Conservation (phyloP, 805 yeast genomes). For the Sugiyamaella smithiae region DNA sequence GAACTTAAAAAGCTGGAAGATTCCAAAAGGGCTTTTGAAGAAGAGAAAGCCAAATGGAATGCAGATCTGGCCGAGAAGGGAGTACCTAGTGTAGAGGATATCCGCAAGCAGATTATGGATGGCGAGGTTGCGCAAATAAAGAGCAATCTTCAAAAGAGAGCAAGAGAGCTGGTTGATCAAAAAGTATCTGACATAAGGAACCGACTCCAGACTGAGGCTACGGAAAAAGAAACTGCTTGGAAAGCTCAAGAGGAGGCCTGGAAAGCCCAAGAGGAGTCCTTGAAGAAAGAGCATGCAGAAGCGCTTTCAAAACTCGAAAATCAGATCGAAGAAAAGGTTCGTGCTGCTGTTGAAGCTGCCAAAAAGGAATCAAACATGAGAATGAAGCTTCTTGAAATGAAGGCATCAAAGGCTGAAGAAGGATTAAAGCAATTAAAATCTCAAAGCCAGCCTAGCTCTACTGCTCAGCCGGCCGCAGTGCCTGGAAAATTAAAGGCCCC, state of each 20-base stretch:
- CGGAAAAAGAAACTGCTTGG: conserved; percentile 17
- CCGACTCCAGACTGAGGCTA: conserved; percentile 24
- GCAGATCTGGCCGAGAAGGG: conserved; percentile 20
- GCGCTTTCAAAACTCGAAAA: conserved; percentile 22
- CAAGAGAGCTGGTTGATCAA: neutral
- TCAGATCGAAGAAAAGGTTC: conserved; percentile 23
- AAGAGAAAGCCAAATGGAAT: conserved; percentile 3
- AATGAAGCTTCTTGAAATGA: conserved; percentile 51
- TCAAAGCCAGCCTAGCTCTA: neutral
- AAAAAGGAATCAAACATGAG: conserved; percentile 60
- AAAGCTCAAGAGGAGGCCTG: conserved; percentile 6
- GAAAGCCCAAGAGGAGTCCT: conserved; percentile 31
- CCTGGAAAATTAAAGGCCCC: neutral
- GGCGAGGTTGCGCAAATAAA: conserved; percentile 5
- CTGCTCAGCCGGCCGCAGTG: neutral
- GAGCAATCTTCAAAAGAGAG: neutral
- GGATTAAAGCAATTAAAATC: conserved; percentile 5
- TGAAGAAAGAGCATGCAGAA: conserved; percentile 36
- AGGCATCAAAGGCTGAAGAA: conserved; percentile 50
- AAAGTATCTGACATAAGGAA: conserved; percentile 22
- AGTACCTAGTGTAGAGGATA: conserved; percentile 15
- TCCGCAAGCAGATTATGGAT: neutral
- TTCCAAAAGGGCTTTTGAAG: conserved; percentile 6
- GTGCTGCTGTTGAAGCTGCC: conserved; percentile 36
- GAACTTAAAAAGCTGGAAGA: conserved; percentile 15